phyloP scores from a whole-genome alignment of 2,329 filamentous ascomycete genomes.

The Pestalotiopsis sp. region DNA sequence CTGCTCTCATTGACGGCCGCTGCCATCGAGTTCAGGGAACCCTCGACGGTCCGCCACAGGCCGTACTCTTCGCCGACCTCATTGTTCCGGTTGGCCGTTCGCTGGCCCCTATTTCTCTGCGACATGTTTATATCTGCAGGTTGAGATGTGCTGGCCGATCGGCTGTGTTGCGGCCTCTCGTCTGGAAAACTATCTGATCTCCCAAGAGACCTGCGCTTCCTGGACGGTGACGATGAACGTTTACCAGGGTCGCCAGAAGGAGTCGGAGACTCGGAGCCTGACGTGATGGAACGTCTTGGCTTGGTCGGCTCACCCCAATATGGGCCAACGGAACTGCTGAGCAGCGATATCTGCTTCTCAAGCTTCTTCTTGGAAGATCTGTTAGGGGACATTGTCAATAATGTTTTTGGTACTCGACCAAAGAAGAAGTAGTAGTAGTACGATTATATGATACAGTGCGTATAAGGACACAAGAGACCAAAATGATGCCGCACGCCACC shows the following conservation, averaged over 20 bases:
- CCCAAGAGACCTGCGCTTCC: background rate
- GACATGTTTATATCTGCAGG: constrained; percentile 28
- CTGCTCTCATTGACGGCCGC: constrained; percentile 42
- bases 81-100: constrained; percentile 37
- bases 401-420: background rate
- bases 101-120: constrained; percentile 29
- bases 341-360: background rate
- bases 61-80: constrained; percentile 42
- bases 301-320: background rate
- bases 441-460: background rate
- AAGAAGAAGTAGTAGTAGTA: background rate
- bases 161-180: background rate
- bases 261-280: background rate
- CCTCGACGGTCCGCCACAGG: constrained; percentile 42
- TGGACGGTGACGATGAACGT: background rate
- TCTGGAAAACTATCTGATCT: background rate
- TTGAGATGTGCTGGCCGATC: background rate
- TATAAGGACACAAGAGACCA: background rate
- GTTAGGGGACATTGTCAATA: background rate
- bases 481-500: background rate
- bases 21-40: constrained; percentile 35
- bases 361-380: background rate
- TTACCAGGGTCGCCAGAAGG: background rate
- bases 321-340: background rate
- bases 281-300: background rate